Base-by-base conservation (phyloP, 208 protist genomes). In the Leishmania major region DNA sequence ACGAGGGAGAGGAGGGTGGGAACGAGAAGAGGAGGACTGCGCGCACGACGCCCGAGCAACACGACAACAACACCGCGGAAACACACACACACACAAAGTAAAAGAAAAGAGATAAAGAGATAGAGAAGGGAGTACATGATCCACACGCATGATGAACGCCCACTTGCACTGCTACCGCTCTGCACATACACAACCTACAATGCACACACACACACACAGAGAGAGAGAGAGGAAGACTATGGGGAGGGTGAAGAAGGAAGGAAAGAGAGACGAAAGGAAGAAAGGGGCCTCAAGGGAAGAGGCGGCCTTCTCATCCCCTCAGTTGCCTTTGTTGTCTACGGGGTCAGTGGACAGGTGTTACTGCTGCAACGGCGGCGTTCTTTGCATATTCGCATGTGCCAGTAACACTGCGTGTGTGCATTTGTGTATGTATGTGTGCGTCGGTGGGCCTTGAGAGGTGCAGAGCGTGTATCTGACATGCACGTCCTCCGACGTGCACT, bases 171-270 rank as follows among this genome's bases (percentile, higher is more conserved):
- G n/a, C 37, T 76, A 60, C 51, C 17, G 13, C 11, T 81, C 67
- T 81, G 31, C 17, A n/a, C 59, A 78, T 75, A 31, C 67, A 37
- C 40, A 69, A 69, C 69, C 11, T 80, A 45, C 22, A 71, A 11
- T n/a, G 13, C 28, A 49, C 67, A n/a, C 37, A 74, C 43, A 55
- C 67, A 28, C 67, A 51, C 67, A 74, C 69, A 51, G 35, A 37
- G 35, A 1, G 35, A 37, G 35, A 40, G 37, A 40, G 37, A 40
- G 25, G 45, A 22, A 53, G 22, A 51, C 40, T 13, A 45, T 51
- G 43, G 28, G 2, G 69, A 13, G 43, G 22, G 45, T n/a, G 69
- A 11, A 43, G 43, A 31, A 31, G 2, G 13, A 40, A 69, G 31
- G 3, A 40, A 31, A 43, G 62, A 40, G 31, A 37, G 22, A 35